phyloP scores from a whole-genome alignment of 2,329 filamentous ascomycete genomes.

The Dothideomycetidae sp. region DNA sequence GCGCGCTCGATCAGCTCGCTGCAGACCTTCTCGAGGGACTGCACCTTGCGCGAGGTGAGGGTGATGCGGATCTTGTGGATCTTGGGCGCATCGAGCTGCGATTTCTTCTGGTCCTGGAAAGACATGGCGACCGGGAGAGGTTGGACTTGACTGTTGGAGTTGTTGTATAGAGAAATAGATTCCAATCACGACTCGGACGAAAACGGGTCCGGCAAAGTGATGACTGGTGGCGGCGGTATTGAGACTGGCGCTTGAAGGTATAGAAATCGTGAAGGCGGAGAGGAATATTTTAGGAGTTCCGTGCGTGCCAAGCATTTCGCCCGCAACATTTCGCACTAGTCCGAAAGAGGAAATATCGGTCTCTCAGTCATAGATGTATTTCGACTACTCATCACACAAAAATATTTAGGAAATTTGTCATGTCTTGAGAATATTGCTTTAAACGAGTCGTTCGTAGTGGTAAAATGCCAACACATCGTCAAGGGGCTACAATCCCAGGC shows the following conservation, averaged over 20 bases:
- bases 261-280: not conserved
- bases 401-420: no score
- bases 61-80: constrained; percentile 98
- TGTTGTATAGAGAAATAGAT: constrained; percentile 10
- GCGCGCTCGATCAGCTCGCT: constrained; percentile 95
- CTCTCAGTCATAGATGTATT: not conserved
- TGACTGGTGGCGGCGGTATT: constrained; percentile 27
- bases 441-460: not conserved
- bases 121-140: no score
- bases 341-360: not conserved
- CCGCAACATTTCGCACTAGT: constrained; percentile 4
- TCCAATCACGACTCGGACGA: constrained; percentile 34
- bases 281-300: not conserved
- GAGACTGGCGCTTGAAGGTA: constrained; percentile 1
- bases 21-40: constrained; percentile 95
- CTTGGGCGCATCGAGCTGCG: constrained; percentile 82
- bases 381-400: no score
- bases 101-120: constrained; percentile 89
- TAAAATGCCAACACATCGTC: not conserved
- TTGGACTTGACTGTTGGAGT: no score
- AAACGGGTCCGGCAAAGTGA: constrained; percentile 38
- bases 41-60: constrained; percentile 86
- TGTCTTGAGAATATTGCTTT: no score
- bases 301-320: constrained; percentile 1
- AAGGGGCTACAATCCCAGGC: not conserved